Evolutionary conservation across 805 yeast genomes (phyloP).

Genomic region (Saturnispora serradocipensis): DNA sequence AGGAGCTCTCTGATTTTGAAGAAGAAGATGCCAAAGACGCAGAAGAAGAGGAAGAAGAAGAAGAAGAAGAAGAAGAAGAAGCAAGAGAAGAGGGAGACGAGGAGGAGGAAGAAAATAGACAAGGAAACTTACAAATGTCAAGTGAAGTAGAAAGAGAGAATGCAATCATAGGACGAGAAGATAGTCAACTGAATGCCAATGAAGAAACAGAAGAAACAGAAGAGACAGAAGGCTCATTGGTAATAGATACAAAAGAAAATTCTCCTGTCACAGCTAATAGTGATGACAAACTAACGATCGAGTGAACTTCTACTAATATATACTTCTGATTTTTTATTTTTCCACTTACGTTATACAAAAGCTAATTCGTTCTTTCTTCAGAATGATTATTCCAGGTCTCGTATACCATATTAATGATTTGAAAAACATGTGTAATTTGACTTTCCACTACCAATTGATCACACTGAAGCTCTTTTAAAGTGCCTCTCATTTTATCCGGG

Average conservation of each 20-base stretch:
- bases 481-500: constrained; percentile 49
- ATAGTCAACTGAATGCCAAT: not conserved
- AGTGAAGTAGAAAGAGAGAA: not conserved
- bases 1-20: constrained; percentile 26
- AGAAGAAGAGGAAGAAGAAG: constrained; percentile 15
- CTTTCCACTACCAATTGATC: not conserved
- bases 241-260: constrained; percentile 11
- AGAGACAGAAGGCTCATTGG: constrained; percentile 10
- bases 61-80: constrained; percentile 13
- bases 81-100: constrained; percentile 14
- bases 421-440: constrained; percentile 33
- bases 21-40: constrained; percentile 27
- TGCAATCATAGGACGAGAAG: not conserved
- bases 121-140: not conserved
- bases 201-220: constrained; percentile 15
- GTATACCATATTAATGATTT: constrained; percentile 33
- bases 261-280: constrained; percentile 7
- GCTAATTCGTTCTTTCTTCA: not conserved
- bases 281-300: constrained; percentile 6
- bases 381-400: constrained; percentile 10
- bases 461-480: constrained; percentile 6
- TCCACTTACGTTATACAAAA: not conserved
- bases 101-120: constrained; percentile 14
- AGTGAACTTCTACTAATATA: not conserved
- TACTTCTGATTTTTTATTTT: not conserved